A percentile compares a stretch with the other conserved stretches of the same genome.
phyloP scores from a whole-genome alignment of 352 stramenopile genomes.

The Paralagenidium karlingii region DNA sequence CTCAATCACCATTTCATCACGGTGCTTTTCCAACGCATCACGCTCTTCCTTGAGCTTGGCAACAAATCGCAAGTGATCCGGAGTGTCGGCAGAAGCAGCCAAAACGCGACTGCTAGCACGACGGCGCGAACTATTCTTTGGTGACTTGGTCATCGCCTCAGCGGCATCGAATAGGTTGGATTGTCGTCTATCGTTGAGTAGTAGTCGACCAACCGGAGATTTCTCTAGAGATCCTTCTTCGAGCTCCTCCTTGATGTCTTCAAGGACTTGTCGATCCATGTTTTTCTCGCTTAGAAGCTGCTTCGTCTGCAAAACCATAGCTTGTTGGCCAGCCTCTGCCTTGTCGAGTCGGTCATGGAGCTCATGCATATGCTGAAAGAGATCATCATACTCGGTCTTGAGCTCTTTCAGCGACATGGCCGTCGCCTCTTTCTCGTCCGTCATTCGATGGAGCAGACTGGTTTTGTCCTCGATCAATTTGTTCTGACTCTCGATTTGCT shows the following conservation, averaged over 20 bases:
- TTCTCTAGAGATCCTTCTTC: constrained; percentile 4
- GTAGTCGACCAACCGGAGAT: constrained; percentile 1
- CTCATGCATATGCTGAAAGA: constrained; percentile 32
- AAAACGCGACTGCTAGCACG: background rate
- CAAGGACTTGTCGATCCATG: constrained; percentile 4
- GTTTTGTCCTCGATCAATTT: constrained; percentile 6
- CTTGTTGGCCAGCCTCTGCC: constrained; percentile 3
- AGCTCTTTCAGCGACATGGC: constrained; percentile 28
- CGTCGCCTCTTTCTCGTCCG: constrained; percentile 26
- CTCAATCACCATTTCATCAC: constrained; percentile 27
- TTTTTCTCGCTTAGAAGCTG: constrained; percentile 8
- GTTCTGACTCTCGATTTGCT: too few relatives aligned
- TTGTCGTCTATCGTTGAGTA: too few relatives aligned
- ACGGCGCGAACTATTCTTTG: too few relatives aligned
- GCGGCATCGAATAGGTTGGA: too few relatives aligned
- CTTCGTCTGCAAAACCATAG: constrained; percentile 21
- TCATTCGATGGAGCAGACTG: constrained; percentile 15
- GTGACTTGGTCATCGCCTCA: too few relatives aligned
- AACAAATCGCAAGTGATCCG: constrained; percentile 9
- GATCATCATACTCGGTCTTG: constrained; percentile 30
- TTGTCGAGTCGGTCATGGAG: constrained; percentile 36
- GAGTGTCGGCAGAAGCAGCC: background rate
- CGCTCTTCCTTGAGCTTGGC: constrained; percentile 10
- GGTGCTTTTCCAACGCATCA: constrained; percentile 11
- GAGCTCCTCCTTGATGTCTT: constrained; percentile 2